Percentiles rank a stretch among this genome's conserved stretches.
phyloP scores from a whole-genome alignment of 1,139 yeast genomes.

The Petasospora fabianii region DNA sequence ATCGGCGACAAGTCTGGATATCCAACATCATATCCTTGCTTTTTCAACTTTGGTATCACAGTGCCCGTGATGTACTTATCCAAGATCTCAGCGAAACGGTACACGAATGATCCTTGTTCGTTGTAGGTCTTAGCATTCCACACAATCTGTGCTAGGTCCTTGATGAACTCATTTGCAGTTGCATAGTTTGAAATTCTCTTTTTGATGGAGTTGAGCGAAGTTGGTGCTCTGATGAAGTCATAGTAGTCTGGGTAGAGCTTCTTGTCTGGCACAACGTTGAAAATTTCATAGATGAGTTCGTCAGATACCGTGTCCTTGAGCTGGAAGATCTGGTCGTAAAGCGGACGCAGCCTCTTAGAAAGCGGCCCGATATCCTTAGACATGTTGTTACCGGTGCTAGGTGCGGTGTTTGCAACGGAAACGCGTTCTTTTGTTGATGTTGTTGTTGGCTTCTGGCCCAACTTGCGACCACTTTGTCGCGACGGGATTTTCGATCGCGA shows the following conservation, averaged over 20 bases:
- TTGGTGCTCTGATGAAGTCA: conserved; percentile 62
- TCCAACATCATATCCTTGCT: conserved; percentile 39
- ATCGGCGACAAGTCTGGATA: conserved; percentile 77
- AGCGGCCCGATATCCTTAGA: conserved; percentile 30
- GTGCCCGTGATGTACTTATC: conserved; percentile 56
- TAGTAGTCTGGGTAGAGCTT: conserved; percentile 76
- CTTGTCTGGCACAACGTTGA: conserved; percentile 49
- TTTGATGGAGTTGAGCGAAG: conserved; percentile 73
- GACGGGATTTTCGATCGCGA: neutral
- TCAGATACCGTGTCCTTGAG: conserved; percentile 39
- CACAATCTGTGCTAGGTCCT: conserved; percentile 75
- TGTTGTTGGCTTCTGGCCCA: neutral
- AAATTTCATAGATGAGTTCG: conserved; percentile 27
- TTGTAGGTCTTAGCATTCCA: conserved; percentile 91
- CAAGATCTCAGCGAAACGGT: conserved; percentile 66
- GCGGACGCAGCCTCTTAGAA: conserved; percentile 36
- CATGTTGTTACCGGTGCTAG: conserved; percentile 4
- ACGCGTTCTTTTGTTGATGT: neutral
- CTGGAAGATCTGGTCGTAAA: conserved; percentile 42
- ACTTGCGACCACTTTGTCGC: neutral
- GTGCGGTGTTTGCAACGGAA: too few species aligned
- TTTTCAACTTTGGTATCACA: conserved; percentile 48
- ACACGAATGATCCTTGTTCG: conserved; percentile 62
- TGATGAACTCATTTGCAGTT: conserved; percentile 63
- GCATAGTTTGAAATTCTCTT: conserved; percentile 46